These are phyloP conservation scores for Botryotinia calthae DNA, from an alignment of 2,329 filamentous ascomycete genomes.

Conservation along the genomic window DNA sequence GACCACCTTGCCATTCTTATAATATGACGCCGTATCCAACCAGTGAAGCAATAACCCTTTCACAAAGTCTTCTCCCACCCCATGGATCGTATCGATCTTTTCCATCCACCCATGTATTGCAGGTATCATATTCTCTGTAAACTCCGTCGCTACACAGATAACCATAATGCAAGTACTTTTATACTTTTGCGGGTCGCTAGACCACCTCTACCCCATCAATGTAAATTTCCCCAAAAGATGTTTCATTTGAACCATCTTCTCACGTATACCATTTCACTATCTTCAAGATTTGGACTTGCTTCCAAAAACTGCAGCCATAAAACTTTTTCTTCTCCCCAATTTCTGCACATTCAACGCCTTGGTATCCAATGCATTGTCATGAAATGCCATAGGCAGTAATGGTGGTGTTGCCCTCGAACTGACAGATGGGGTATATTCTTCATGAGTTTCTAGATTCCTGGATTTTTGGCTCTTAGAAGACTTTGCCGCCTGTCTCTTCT, in stretches of 20 bases:
- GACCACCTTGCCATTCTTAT: neutral
- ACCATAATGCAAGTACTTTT: slow-evolving; percentile 2
- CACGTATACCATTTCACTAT: neutral
- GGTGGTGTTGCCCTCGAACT: slow-evolving; percentile 28
- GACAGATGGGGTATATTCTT: slow-evolving; percentile 28
- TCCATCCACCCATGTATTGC: neutral
- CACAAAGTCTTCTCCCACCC: neutral
- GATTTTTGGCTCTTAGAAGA: slow-evolving; percentile 34
- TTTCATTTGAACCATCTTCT: neutral
- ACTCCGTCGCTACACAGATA: slow-evolving; percentile 24
- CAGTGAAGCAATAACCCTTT: neutral
- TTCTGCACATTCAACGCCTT: slow-evolving; percentile 35
- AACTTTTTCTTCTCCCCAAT: slow-evolving; percentile 47
- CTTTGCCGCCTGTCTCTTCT: slow-evolving; percentile 43
- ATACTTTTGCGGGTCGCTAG: neutral
- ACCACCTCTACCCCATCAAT: neutral
- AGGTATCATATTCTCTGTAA: slow-evolving; percentile 4
- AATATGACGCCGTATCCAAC: slow-evolving; percentile 12
- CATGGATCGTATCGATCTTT: neutral
- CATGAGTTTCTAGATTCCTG: slow-evolving; percentile 31
- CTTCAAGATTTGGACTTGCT: slow-evolving; percentile 24
- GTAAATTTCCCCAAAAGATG: neutral
- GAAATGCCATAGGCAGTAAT: slow-evolving; percentile 29
- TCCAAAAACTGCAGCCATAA: slow-evolving; percentile 47
- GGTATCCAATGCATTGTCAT: slow-evolving; percentile 27